These are phyloP conservation scores for Paecilomyces formosus DNA, from an alignment of 2,329 filamentous ascomycete species.

Conservation along the genomic window DNA sequence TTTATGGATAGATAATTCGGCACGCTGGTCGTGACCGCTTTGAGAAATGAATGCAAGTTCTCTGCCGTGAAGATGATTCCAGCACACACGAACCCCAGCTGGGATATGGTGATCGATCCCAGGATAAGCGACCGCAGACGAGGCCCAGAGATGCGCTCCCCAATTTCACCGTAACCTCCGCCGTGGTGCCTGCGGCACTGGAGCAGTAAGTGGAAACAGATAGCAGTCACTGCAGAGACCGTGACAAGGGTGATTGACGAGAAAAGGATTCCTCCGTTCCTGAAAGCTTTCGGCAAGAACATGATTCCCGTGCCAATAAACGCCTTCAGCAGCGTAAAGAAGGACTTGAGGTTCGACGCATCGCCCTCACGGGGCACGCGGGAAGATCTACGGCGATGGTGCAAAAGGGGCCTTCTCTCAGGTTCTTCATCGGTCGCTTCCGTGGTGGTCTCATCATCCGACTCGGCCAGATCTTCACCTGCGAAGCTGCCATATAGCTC, in stretches of 20 bases:
- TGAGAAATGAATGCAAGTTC: constrained; percentile 61
- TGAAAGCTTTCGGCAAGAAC: constrained; percentile 80
- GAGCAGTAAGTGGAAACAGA: constrained; percentile 66
- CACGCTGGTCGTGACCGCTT: constrained; percentile 49
- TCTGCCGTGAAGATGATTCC: constrained; percentile 72
- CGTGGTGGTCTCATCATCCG: constrained; percentile 49
- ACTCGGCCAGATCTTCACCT: constrained; percentile 58
- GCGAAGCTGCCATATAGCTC: constrained; percentile 71
- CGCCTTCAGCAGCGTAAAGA: constrained; percentile 71
- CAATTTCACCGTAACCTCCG: constrained; percentile 68
- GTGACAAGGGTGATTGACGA: constrained; percentile 61
- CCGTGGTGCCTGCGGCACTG: constrained; percentile 57
- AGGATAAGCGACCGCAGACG: constrained; percentile 60
- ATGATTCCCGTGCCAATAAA: constrained; percentile 85
- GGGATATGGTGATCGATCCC: constrained; percentile 63
- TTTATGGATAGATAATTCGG: constrained; percentile 46
- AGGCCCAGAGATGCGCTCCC: constrained; percentile 56
- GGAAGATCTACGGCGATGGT: constrained; percentile 45
- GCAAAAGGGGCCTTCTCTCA: constrained; percentile 37
- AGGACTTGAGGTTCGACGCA: constrained; percentile 63
- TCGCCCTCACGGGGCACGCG: constrained; percentile 47
- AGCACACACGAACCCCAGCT: constrained; percentile 70
- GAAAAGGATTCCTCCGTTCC: constrained; percentile 70
- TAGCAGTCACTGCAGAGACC: constrained; percentile 59
- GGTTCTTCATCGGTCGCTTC: constrained; percentile 37